A percentile compares a stretch with the other conserved stretches of the same genome.
phyloP scores from a whole-genome alignment of 306 rosid genomes.

The Alnus rubra region DNA sequence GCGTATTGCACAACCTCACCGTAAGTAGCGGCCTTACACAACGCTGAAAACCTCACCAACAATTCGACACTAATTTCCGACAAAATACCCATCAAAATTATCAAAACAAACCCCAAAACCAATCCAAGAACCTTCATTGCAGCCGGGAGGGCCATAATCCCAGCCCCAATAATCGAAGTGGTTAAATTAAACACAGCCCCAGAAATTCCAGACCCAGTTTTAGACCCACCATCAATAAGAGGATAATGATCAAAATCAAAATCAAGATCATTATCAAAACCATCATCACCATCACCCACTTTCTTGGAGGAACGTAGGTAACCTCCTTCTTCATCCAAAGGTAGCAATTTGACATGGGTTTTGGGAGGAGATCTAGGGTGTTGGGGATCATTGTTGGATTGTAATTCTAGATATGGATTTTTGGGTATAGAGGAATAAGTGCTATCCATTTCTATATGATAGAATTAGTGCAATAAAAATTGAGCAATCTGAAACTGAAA shows the following conservation, averaged over 20 bases:
- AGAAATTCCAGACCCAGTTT: conserved; percentile 61
- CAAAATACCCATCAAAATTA: conserved; percentile 74
- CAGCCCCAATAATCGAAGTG: conserved; percentile 88
- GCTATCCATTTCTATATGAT: conserved; percentile 39
- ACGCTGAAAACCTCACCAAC: conserved; percentile 61
- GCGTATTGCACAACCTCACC: conserved; percentile 93
- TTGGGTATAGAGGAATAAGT: conserved; percentile 57
- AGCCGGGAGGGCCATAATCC: conserved; percentile 97
- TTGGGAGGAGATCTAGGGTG: conserved; percentile 21
- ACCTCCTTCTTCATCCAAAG: conserved; percentile 45
- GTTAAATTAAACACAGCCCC: conserved; percentile 91
- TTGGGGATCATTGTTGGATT: conserved; percentile 42
- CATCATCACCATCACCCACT: conserved; percentile 26
- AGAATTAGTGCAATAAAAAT: background rate
- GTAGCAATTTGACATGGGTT: conserved; percentile 5
- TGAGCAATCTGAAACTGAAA: conserved; percentile 3
- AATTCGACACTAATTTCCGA: conserved; percentile 84
- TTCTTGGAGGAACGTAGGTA: conserved; percentile 52
- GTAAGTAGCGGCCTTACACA: conserved; percentile 68
- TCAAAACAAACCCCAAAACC: conserved; percentile 61
- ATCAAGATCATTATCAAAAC: conserved; percentile 53
- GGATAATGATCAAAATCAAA: conserved; percentile 63
- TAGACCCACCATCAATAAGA: conserved; percentile 47
- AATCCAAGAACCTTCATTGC: conserved; percentile 95
- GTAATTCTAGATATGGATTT: conserved; percentile 66